phyloP scores from a whole-genome alignment of 2,329 filamentous ascomycete genomes.

The Exophiala lecanii-corni region DNA sequence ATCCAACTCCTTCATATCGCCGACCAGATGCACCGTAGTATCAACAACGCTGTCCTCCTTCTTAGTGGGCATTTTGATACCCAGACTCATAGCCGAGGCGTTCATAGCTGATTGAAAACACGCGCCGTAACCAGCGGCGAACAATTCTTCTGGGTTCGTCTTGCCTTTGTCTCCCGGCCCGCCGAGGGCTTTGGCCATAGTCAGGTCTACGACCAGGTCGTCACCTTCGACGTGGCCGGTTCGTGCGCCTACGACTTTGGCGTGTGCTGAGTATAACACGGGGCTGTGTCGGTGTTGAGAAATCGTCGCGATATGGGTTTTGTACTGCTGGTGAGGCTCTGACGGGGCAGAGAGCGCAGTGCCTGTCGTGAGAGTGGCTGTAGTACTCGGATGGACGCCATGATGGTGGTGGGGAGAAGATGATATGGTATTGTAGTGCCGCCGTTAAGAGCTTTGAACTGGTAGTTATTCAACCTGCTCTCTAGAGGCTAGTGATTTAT shows the following conservation, averaged over 20 bases:
- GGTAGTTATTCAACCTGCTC: no score
- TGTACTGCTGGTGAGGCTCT: background rate
- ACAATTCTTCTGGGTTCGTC: constrained; percentile 47
- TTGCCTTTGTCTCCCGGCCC: constrained; percentile 38
- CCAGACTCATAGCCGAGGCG: constrained; percentile 37
- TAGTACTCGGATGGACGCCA: background rate
- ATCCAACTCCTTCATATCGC: constrained; percentile 42
- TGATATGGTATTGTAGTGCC: no score
- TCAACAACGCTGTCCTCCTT: constrained; percentile 38
- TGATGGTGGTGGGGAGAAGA: no score
- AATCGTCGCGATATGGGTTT: background rate
- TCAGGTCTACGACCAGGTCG: constrained; percentile 36
- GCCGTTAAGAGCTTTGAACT: no score
- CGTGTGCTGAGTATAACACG: constrained; percentile 37
- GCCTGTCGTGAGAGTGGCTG: background rate
- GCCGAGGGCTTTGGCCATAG: constrained; percentile 43
- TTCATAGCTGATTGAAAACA: constrained; percentile 48
- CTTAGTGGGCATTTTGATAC: constrained; percentile 38
- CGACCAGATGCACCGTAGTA: constrained; percentile 42
- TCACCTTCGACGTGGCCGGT: constrained; percentile 34
- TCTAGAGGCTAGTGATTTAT: no score
- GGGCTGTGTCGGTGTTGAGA: constrained; percentile 38
- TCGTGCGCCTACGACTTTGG: constrained; percentile 38
- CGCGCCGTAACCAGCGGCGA: constrained; percentile 45
- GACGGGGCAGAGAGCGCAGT: background rate